Base-by-base conservation (phyloP, 1,284 basidiomycete genomes). In the Moniliophthora roreri region DNA sequence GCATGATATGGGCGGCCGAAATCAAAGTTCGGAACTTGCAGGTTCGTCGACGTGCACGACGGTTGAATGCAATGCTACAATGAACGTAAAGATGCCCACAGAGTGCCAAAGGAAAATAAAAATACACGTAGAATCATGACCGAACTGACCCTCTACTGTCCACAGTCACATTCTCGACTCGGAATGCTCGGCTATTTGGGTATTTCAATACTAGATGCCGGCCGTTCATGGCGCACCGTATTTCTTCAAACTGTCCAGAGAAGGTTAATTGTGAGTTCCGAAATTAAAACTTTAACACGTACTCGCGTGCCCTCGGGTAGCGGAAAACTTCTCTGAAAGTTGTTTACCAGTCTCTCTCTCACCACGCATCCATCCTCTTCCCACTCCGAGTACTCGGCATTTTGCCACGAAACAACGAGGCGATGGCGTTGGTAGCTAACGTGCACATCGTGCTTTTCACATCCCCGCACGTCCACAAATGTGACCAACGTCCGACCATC, bases 391-490 rank as follows among this genome's bases (percentile, higher is more conserved):
- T 80, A 72, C 58, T 78, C 80, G 50, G 79, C 72, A 6, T 73
- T 77, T 53, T 79, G 73, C 85, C 87, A 89, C n/a, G 79, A 84
- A 37, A 89, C 73, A 24, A 86, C 73, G n/a, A 89, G 68, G 34
- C 80, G 70, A 58, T 77, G 80, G 48, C 77, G 73, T 52, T 85
- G 84, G 60, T 80, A 89, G 63, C 80, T 86, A 61, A 89, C 82
- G 58, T 89, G 86, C 53, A 88, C 80, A 55, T 89, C 82, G 54
- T 87, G 76, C 64, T 87, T 89, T 61, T 75, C 75, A 47, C 87
- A 78, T 28, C 84, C 84, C 2, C 76, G 76, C 62, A 89, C 70
- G 55, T 87, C 83, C 64, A 89, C 86, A 37, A 71, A 72, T 23
- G 69, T 68, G 18, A 73, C 69, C 60, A 85, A 81, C 42, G 76